Percentiles rank a stretch among this genome's conserved stretches.
These are phyloP conservation scores for Podaxis sp. DNA, from an alignment of 768 basidiomycete species.

Conservation along the genomic window DNA sequence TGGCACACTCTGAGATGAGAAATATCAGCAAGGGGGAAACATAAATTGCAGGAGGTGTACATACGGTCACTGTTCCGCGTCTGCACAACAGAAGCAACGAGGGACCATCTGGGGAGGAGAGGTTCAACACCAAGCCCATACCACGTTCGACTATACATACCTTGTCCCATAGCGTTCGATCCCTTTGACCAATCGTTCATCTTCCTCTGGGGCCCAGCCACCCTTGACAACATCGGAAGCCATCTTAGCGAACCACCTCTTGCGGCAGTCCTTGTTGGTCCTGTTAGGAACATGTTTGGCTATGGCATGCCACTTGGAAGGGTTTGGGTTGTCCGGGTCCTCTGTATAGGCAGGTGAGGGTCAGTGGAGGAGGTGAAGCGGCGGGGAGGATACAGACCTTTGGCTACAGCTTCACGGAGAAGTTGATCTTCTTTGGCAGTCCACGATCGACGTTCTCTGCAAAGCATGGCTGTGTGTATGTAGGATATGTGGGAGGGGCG, in stretches of 20 bases:
- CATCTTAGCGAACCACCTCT: conserved; percentile 66
- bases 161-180: conserved; percentile 58
- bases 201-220: conserved; percentile 62
- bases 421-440: conserved; percentile 53
- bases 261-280: conserved; percentile 65
- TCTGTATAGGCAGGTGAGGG: conserved; percentile 34
- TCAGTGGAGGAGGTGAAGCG: conserved; percentile 15
- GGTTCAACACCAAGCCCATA: conserved; percentile 6
- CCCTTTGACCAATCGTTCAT: conserved; percentile 54
- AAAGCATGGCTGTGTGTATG: conserved; percentile 30
- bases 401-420: conserved; percentile 49
- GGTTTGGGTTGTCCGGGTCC: conserved; percentile 55
- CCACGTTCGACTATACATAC: conserved; percentile 26
- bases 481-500: conserved; percentile 16
- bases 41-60: conserved; percentile 23
- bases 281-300: conserved; percentile 62
- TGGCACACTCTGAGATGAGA: conserved; percentile 49
- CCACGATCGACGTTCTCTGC: conserved; percentile 53
- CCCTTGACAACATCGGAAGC: conserved; percentile 62
- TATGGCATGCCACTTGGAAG: conserved; percentile 63
- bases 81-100: conserved; percentile 57
- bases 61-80: conserved; percentile 60
- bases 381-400: conserved; percentile 32
- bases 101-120: conserved; percentile 44
- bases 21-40: conserved; percentile 18